Percentiles rank a stretch among this genome's conserved stretches.
Conservation (phyloP, 208 protist species). For the Trypanosoma melophagium region DNA sequence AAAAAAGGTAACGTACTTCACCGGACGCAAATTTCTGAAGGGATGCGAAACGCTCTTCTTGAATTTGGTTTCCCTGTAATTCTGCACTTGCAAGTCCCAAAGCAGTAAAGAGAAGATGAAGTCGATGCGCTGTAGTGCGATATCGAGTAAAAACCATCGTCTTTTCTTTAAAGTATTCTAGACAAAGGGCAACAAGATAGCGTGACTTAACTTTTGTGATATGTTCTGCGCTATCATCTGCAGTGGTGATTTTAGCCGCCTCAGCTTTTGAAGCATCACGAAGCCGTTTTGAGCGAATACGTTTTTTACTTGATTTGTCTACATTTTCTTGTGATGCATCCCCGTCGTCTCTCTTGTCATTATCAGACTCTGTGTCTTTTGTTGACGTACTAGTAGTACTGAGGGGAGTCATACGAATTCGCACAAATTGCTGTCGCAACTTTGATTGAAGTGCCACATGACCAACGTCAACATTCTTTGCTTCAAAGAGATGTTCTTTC, state of each 20-base stretch:
- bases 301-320: conserved; percentile 42
- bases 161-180: conserved; percentile 69
- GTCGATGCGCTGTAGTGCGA: conserved; percentile 78
- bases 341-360: conserved; percentile 32
- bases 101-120: conserved; percentile 76
- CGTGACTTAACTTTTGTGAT: conserved; percentile 76
- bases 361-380: not conserved
- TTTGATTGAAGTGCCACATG: conserved; percentile 87
- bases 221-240: conserved; percentile 42
- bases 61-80: conserved; percentile 83
- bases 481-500: conserved; percentile 79
- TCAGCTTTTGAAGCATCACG: conserved; percentile 31
- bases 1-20: conserved; percentile 86
- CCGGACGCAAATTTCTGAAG: conserved; percentile 79
- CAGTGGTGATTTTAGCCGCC: not conserved
- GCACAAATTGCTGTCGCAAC: conserved; percentile 90
- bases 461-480: conserved; percentile 86
- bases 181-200: conserved; percentile 80
- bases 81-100: conserved; percentile 71
- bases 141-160: conserved; percentile 90
- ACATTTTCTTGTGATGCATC: conserved; percentile 74
- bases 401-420: conserved; percentile 33
- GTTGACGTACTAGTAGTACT: not conserved
- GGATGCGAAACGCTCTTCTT: conserved; percentile 82
- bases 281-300: conserved; percentile 47